These are phyloP conservation scores for Ceratocystis harringtonii DNA, from an alignment of 2,329 filamentous ascomycete genomes.

Conservation along the genomic window DNA sequence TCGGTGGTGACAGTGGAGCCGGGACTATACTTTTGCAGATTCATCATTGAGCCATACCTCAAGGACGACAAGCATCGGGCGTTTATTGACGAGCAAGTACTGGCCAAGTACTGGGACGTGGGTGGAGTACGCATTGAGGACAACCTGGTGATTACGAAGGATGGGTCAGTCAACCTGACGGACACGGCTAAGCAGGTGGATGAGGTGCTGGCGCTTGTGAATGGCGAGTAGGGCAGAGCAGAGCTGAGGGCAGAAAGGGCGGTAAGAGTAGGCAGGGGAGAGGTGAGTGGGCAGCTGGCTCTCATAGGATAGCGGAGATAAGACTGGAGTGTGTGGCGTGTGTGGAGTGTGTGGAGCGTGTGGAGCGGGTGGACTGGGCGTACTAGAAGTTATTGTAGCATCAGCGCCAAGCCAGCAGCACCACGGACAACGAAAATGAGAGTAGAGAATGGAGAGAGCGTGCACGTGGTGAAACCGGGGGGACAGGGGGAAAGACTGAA, in stretches of 20 bases:
- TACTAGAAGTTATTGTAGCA: neutral
- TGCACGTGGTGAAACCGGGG: neutral
- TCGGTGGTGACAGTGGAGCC: constrained; percentile 91
- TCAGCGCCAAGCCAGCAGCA: neutral
- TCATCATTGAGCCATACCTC: constrained; percentile 71
- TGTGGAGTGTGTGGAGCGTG: too few relatives aligned
- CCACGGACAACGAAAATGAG: neutral
- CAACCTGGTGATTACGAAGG: constrained; percentile 56
- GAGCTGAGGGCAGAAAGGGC: neutral
- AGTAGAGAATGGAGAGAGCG: too few relatives aligned
- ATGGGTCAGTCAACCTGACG: constrained; percentile 58
- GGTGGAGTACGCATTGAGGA: constrained; percentile 59
- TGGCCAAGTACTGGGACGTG: constrained; percentile 70
- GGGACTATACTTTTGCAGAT: constrained; percentile 81
- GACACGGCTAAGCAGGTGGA: constrained; percentile 53
- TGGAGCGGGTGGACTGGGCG: neutral
- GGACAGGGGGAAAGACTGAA: neutral
- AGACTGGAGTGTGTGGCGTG: too few relatives aligned
- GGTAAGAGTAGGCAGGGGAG: neutral
- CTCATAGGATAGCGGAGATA: too few relatives aligned
- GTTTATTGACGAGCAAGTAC: constrained; percentile 58
- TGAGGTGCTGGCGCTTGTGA: constrained; percentile 35
- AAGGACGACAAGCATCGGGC: constrained; percentile 54
- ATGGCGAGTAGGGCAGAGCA: constrained; percentile 9
- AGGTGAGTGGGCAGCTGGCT: neutral